phyloP scores from a whole-genome alignment of 805 yeast genomes.

The Metschnikowia borealis region DNA sequence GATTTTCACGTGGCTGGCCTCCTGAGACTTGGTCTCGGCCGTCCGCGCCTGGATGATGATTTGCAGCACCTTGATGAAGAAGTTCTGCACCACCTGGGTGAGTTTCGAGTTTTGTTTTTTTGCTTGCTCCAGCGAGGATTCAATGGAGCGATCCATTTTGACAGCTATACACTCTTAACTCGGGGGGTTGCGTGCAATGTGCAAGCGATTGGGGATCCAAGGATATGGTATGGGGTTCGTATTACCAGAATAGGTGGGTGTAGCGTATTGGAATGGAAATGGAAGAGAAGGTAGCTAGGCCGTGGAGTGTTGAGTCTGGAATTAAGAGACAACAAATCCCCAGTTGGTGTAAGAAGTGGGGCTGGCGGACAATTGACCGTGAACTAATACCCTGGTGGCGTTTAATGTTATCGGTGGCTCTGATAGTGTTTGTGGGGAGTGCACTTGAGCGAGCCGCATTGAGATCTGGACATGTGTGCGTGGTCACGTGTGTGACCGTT shows the following conservation, averaged over 20 bases:
- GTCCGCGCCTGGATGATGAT: conserved; percentile 49
- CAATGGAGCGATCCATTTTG: conserved; percentile 3
- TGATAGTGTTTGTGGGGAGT: conserved; percentile 3
- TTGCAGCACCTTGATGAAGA: conserved; percentile 60
- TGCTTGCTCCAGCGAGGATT: neutral
- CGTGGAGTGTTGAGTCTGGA: neutral
- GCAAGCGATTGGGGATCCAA: neutral
- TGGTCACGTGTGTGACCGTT: neutral
- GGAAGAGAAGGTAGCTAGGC: neutral
- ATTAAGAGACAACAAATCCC: neutral
- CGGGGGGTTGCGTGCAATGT: neutral
- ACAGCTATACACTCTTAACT: neutral
- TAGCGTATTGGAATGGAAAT: neutral
- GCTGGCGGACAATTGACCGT: neutral
- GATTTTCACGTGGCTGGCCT: conserved; percentile 23
- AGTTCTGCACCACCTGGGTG: conserved; percentile 50
- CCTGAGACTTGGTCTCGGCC: conserved; percentile 18
- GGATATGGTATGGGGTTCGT: neutral
- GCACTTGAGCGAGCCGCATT: conserved; percentile 2
- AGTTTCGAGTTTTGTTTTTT: conserved; percentile 25
- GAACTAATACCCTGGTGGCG: neutral
- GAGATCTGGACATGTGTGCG: neutral
- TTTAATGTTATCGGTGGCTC: neutral
- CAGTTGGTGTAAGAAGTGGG: neutral
- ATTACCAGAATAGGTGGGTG: neutral